Conservation (phyloP, 306 rosid genomes). For the Cicer yamashitae region DNA sequence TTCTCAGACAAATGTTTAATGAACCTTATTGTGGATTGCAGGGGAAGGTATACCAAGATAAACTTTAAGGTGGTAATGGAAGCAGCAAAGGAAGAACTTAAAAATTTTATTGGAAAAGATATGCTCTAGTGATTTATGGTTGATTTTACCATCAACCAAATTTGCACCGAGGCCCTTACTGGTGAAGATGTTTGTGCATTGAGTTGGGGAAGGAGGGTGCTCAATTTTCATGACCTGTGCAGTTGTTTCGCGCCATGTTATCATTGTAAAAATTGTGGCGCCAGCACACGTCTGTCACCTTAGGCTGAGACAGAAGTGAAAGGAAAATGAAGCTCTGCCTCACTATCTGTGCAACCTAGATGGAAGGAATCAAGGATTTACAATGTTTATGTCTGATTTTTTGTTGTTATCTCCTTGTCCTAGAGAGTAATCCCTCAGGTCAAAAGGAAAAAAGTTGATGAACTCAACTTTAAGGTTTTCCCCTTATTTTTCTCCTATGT, state of each 20-base stretch:
- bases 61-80: slow-evolving; percentile 79
- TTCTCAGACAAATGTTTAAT: not conserved
- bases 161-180: slow-evolving; percentile 20
- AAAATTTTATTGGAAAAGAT: slow-evolving; percentile 64
- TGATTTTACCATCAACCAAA: slow-evolving; percentile 38
- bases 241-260: slow-evolving; percentile 12
- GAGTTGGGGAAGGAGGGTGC: not conserved
- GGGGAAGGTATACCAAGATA: slow-evolving; percentile 85
- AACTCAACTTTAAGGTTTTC: slow-evolving; percentile 1
- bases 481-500: not conserved
- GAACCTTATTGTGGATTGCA: slow-evolving; percentile 54
- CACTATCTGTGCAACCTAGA: not conserved
- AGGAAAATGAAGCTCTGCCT: slow-evolving; percentile 33
- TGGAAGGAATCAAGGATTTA: slow-evolving; percentile 10
- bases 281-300: slow-evolving; percentile 13
- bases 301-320: slow-evolving; percentile 36
- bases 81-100: slow-evolving; percentile 79
- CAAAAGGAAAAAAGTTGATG: slow-evolving; percentile 11
- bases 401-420: slow-evolving; percentile 40
- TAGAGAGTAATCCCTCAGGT: slow-evolving; percentile 2
- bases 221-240: slow-evolving; percentile 8
- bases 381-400: slow-evolving; percentile 20
- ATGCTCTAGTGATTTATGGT: slow-evolving; percentile 42
- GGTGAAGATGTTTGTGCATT: slow-evolving; percentile 29
- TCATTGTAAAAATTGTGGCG: slow-evolving; percentile 19